Evolutionary conservation across 106 monocot genomes (phyloP).

Genomic region (Triglochin maritima): DNA sequence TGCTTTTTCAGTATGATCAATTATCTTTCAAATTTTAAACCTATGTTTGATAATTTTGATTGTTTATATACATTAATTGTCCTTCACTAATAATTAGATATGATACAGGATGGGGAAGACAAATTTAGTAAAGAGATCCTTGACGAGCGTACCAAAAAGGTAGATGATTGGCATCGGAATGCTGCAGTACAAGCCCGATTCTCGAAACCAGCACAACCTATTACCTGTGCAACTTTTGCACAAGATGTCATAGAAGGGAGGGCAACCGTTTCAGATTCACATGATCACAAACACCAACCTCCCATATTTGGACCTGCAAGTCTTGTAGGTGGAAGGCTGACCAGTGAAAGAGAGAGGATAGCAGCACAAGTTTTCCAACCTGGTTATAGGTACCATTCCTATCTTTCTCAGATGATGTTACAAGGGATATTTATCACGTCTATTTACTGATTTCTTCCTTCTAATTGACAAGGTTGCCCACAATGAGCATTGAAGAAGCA

Average conservation of each 20-base stretch:
- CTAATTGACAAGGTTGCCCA: constrained; percentile 46
- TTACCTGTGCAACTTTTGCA: constrained; percentile 92
- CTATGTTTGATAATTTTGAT: too few relatives aligned
- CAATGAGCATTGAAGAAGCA: constrained; percentile 99
- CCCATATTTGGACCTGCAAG: constrained; percentile 87
- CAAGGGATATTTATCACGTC: too few relatives aligned
- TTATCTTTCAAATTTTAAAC: too few relatives aligned
- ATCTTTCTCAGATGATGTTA: constrained; percentile 18
- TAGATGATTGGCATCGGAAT: constrained; percentile 65
- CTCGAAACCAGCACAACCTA: constrained; percentile 64
- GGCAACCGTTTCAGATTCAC: constrained; percentile 57
- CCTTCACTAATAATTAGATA: not conserved
- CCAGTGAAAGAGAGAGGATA: constrained; percentile 74
- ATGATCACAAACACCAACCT: constrained; percentile 88
- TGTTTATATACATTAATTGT: not conserved
- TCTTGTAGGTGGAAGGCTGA: constrained; percentile 53
- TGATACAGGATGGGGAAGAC: constrained; percentile 52
- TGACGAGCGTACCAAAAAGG: constrained; percentile 58
- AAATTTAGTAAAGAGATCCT: constrained; percentile 60
- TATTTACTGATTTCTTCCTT: too few relatives aligned
- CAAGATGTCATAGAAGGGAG: constrained; percentile 99
- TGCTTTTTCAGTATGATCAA: too few relatives aligned
- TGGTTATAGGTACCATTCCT: constrained; percentile 45
- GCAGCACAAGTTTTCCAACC: constrained; percentile 94
- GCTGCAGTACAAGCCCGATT: constrained; percentile 48